Conservation (phyloP, 2,329 filamentous ascomycete species). For the Aspergillus sojae region DNA sequence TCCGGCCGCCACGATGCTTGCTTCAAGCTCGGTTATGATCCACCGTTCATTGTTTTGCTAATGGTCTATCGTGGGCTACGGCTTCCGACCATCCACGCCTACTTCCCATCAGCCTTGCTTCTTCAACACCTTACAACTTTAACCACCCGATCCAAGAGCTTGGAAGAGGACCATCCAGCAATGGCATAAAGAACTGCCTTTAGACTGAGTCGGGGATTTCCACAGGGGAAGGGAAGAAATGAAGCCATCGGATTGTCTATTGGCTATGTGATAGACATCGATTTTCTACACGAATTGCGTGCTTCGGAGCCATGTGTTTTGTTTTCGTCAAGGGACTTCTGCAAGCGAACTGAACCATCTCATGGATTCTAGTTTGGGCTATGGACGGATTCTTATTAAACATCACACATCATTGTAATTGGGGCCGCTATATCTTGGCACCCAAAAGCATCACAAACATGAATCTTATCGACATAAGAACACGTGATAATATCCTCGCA, state of each 20-base stretch:
- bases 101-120: not conserved
- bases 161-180: not conserved
- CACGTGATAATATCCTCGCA: conserved; percentile 18
- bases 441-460: conserved; percentile 50
- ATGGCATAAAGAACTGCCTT: not conserved
- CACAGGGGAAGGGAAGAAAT: not conserved
- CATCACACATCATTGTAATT: conserved; percentile 25
- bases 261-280: not conserved
- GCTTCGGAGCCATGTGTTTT: not conserved
- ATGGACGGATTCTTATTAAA: conserved; percentile 4
- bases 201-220: not conserved
- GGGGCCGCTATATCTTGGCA: conserved; percentile 53
- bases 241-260: not conserved
- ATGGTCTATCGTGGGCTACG: not conserved
- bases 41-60: not conserved
- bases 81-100: not conserved
- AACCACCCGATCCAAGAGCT: not conserved
- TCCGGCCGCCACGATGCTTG: not conserved
- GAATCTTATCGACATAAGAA: conserved; percentile 20
- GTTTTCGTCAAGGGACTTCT: not conserved
- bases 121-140: not conserved
- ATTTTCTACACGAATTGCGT: not conserved
- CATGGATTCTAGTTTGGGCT: conserved; percentile 1
- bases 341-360: not conserved
- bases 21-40: not conserved